These are phyloP conservation scores for Irpex rosettiformis DNA, from an alignment of 1,284 basidiomycete species.

Conservation along the genomic window DNA sequence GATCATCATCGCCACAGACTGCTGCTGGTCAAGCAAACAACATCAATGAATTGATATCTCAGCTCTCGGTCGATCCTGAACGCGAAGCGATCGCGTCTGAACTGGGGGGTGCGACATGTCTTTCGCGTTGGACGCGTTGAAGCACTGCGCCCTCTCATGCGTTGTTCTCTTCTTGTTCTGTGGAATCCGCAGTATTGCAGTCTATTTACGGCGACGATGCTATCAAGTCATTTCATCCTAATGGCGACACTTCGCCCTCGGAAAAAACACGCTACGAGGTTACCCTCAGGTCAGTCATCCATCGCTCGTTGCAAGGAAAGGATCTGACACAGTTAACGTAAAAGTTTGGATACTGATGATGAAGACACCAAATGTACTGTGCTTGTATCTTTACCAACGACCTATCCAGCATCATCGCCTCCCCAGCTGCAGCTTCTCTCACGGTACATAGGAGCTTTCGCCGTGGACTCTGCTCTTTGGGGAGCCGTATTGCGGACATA, in stretches of 20 bases:
- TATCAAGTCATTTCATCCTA: constrained; percentile 49
- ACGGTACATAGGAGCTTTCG: constrained; percentile 79
- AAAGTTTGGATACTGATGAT: constrained; percentile 9
- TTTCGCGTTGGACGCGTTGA: constrained; percentile 20
- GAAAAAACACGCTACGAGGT: constrained; percentile 63
- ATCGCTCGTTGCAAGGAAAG: background rate
- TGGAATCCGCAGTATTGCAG: constrained; percentile 55
- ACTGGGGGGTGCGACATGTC: constrained; percentile 53
- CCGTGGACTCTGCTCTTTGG: constrained; percentile 69
- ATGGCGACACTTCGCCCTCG: constrained; percentile 4
- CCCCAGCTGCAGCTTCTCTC: constrained; percentile 87
- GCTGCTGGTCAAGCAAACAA: background rate
- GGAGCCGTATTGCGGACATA: constrained; percentile 79
- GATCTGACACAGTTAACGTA: background rate
- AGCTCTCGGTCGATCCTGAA: constrained; percentile 45
- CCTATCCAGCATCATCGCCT: constrained; percentile 68
- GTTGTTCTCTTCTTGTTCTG: constrained; percentile 9
- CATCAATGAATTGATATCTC: constrained; percentile 43
- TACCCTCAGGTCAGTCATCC: constrained; percentile 38
- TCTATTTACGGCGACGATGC: constrained; percentile 80
- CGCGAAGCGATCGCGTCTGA: constrained; percentile 61
- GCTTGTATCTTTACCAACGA: constrained; percentile 69
- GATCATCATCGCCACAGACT: background rate
- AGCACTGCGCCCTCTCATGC: constrained; percentile 20
- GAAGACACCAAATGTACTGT: constrained; percentile 53